phyloP scores from a whole-genome alignment of 2,329 filamentous ascomycete species.

The Chaetomiaceae sp. region DNA sequence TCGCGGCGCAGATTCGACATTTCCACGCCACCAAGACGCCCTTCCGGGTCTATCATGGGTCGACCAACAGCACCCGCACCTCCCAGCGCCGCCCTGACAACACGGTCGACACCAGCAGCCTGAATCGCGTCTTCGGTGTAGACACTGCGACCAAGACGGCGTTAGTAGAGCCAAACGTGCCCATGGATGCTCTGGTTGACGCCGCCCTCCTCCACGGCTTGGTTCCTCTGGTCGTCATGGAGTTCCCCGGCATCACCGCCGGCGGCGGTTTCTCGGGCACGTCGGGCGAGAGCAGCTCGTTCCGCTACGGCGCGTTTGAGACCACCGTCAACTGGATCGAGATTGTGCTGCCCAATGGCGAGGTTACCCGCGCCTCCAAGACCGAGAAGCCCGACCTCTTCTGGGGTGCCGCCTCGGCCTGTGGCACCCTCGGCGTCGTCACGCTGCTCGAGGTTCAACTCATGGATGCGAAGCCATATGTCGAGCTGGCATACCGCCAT shows the following conservation, averaged over 20 bases:
- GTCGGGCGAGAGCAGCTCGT: slow-evolving; percentile 65
- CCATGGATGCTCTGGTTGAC: slow-evolving; percentile 66
- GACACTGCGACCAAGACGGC: slow-evolving; percentile 46
- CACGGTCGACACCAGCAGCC: slow-evolving; percentile 64
- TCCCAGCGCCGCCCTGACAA: slow-evolving; percentile 50
- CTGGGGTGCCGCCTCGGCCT: slow-evolving; percentile 58
- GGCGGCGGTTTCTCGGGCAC: slow-evolving; percentile 57
- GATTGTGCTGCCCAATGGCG: slow-evolving; percentile 60
- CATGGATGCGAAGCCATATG: slow-evolving; percentile 38
- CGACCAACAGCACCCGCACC: slow-evolving; percentile 69
- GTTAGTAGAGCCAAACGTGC: slow-evolving; percentile 65
- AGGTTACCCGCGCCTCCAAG: slow-evolving; percentile 51
- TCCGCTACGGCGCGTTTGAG: slow-evolving; percentile 65
- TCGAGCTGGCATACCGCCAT: slow-evolving; percentile 13
- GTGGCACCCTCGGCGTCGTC: slow-evolving; percentile 44
- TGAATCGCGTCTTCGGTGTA: slow-evolving; percentile 60
- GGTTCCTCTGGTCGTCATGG: slow-evolving; percentile 68
- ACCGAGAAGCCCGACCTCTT: slow-evolving; percentile 57
- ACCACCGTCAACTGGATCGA: slow-evolving; percentile 57
- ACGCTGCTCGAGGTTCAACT: slow-evolving; percentile 31
- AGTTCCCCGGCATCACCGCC: slow-evolving; percentile 70
- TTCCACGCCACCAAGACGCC: slow-evolving; percentile 45
- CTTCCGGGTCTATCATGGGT: slow-evolving; percentile 72
- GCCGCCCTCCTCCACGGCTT: slow-evolving; percentile 58
- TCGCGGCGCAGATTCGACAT: slow-evolving; percentile 40